These are phyloP conservation scores for Xylariales sp. DNA, from an alignment of 2,329 filamentous ascomycete species.

Conservation along the genomic window DNA sequence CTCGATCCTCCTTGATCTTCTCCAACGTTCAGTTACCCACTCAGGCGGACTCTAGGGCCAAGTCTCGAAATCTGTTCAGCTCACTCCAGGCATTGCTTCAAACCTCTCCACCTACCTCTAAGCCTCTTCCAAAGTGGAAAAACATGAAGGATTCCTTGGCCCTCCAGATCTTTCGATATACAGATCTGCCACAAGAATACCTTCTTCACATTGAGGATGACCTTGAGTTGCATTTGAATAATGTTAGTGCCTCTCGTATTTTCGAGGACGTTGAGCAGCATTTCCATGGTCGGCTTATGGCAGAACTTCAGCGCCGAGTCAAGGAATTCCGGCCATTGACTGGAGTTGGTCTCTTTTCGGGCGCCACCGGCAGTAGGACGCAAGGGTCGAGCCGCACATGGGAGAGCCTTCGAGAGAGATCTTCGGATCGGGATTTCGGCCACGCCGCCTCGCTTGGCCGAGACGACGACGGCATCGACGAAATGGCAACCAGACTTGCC, in stretches of 20 bases:
- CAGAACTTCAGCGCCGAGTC: constrained; percentile 44
- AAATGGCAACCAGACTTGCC: constrained; percentile 72
- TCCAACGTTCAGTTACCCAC: constrained; percentile 32
- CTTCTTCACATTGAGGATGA: constrained; percentile 46
- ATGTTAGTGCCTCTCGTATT: constrained; percentile 35
- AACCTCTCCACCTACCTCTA: constrained; percentile 38
- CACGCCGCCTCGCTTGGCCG: constrained; percentile 34
- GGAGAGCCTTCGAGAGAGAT: constrained; percentile 25
- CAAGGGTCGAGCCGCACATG: constrained; percentile 30
- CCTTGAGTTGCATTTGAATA: constrained; percentile 38
- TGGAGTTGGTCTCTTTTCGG: constrained; percentile 49
- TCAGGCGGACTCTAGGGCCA: constrained; percentile 30
- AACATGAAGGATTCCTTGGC: constrained; percentile 49
- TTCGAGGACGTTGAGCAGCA: constrained; percentile 45
- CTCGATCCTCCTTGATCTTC: constrained; percentile 41
- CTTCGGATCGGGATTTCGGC: constrained; percentile 18
- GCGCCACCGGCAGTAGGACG: constrained; percentile 48
- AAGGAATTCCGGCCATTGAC: constrained; percentile 49
- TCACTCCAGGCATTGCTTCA: constrained; percentile 52
- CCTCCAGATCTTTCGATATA: constrained; percentile 55
- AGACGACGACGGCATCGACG: constrained; percentile 52
- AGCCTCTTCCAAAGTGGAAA: constrained; percentile 44
- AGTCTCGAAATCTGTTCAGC: constrained; percentile 44
- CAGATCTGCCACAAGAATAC: constrained; percentile 43
- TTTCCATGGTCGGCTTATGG: constrained; percentile 45